phyloP scores from a whole-genome alignment of 345 rosid species.

The Ceriops zippeliana region DNA sequence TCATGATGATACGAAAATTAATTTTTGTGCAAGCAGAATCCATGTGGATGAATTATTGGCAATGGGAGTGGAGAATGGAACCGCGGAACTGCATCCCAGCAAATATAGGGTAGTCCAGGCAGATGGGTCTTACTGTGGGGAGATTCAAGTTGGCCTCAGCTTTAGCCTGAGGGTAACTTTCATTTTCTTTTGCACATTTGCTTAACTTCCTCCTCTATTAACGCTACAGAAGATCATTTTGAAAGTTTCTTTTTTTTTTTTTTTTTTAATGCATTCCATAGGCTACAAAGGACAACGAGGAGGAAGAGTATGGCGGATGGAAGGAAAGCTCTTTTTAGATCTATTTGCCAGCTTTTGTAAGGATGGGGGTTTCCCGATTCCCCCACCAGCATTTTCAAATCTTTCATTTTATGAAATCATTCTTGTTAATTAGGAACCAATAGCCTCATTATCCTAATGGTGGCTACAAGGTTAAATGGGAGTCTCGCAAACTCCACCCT shows the following conservation, averaged over 20 bases:
- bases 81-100: slow-evolving; percentile 49
- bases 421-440: too few relatives aligned
- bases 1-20: not conserved
- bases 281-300: slow-evolving; percentile 31
- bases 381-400: too few relatives aligned
- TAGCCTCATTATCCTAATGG: not conserved
- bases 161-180: slow-evolving; percentile 40
- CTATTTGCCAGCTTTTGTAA: not conserved
- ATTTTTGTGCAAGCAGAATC: slow-evolving; percentile 37
- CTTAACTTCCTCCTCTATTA: not conserved
- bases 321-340: slow-evolving; percentile 41
- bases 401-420: too few relatives aligned
- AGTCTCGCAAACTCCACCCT: not conserved
- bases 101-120: slow-evolving; percentile 51
- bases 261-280: slow-evolving; percentile 14
- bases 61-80: slow-evolving; percentile 74
- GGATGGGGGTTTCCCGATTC: too few relatives aligned
- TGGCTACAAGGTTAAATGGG: not conserved
- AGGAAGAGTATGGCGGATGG: slow-evolving; percentile 75
- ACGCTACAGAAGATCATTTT: not conserved
- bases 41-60: slow-evolving; percentile 68
- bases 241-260: not conserved
- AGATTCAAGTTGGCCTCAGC: slow-evolving; percentile 61
- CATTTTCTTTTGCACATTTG: not conserved
- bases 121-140: slow-evolving; percentile 53